phyloP scores from a whole-genome alignment of 208 protist species.

The Acanthamoeba rhysodes region DNA sequence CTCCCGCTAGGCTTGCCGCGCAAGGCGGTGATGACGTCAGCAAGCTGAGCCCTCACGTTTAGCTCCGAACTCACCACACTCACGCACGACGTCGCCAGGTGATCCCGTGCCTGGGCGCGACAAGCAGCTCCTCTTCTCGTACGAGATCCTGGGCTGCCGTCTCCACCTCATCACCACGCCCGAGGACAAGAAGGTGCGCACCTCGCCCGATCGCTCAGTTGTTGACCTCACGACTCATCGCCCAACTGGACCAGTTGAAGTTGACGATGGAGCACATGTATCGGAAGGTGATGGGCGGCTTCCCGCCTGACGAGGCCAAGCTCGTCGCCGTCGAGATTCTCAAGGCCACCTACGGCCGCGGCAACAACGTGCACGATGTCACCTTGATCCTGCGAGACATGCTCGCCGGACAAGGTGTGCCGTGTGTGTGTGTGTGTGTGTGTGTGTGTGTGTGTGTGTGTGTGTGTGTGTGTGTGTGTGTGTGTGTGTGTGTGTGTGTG shows the following conservation, averaged over 20 bases:
- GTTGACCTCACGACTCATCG: neutral
- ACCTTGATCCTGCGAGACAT: neutral
- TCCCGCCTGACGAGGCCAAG: slow-evolving; percentile 8
- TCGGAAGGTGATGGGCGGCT: neutral
- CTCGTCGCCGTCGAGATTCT: slow-evolving; percentile 29
- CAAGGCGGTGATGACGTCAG: too few species aligned
- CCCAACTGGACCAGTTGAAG: neutral
- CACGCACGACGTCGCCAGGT: too few species aligned
- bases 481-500: too few species aligned
- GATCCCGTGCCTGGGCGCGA: neutral
- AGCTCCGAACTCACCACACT: too few species aligned
- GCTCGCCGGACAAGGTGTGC: slow-evolving; percentile 26
- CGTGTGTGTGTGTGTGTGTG: too few species aligned
- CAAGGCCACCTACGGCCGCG: slow-evolving; percentile 52
- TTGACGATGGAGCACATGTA: slow-evolving; percentile 49
- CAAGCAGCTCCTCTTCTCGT: slow-evolving; percentile 58
- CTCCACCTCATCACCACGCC: neutral
- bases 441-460: too few species aligned
- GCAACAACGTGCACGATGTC: slow-evolving; percentile 7
- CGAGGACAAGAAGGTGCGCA: slow-evolving; percentile 65
- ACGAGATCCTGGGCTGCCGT: slow-evolving; percentile 9
- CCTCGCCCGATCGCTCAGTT: neutral
- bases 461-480: too few species aligned
- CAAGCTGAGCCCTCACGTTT: too few species aligned
- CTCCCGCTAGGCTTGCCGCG: too few species aligned